phyloP scores from a whole-genome alignment of 306 rosid genomes.

The Prunus campanulata region DNA sequence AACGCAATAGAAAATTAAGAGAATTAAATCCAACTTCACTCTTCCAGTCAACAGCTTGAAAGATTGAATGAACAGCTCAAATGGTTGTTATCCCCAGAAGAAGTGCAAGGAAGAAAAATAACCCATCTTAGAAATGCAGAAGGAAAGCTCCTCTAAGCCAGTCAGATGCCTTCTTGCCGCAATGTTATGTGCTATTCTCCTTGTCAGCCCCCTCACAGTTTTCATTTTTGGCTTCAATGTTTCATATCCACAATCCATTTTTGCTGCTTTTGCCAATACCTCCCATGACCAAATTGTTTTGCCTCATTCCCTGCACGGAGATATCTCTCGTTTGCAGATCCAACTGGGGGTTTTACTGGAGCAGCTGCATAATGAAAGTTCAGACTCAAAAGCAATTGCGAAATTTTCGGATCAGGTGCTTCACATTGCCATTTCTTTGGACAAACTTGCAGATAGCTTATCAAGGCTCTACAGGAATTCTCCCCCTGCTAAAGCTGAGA shows the following conservation, averaged over 20 bases:
- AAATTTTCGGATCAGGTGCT: constrained; percentile 10
- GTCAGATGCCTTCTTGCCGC: constrained; percentile 10
- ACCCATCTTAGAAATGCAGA: background rate
- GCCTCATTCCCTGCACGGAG: constrained; percentile 7
- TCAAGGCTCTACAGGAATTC: background rate
- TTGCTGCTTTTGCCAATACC: background rate
- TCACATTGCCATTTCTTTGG: constrained; percentile 22
- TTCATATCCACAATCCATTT: constrained; percentile 1
- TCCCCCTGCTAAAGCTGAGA: background rate
- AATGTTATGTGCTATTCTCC: constrained; percentile 13
- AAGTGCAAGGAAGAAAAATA: background rate
- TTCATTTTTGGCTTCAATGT: constrained; percentile 7
- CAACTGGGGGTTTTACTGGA: constrained; percentile 14
- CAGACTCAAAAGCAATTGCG: constrained; percentile 1
- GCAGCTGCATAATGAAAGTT: constrained; percentile 13
- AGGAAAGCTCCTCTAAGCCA: background rate
- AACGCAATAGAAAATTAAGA: background rate
- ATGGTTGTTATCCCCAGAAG: background rate
- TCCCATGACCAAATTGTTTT: background rate
- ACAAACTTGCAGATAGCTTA: constrained; percentile 11
- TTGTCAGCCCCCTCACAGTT: constrained; percentile 17
- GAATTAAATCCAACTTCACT: background rate
- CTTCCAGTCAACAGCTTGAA: background rate
- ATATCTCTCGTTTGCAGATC: constrained; percentile 16
- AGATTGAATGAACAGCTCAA: background rate